Conservation (phyloP, 176 grass and related monocot species). For the Metroxylon sagu region DNA sequence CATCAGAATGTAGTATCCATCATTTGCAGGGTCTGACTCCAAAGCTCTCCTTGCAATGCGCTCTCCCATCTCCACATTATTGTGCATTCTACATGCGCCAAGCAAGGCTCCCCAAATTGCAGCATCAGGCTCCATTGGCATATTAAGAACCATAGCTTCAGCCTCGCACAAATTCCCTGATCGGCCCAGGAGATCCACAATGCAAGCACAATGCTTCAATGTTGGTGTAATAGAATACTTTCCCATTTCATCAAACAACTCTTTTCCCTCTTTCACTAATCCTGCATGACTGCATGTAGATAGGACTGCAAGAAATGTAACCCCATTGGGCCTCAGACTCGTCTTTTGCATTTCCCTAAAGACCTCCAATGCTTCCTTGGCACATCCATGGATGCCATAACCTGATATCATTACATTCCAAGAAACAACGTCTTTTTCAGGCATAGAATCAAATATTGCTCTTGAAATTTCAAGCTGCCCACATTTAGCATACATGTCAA, state of each 20-base stretch:
- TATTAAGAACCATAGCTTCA: constrained; percentile 47
- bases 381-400: constrained; percentile 61
- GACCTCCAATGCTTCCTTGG: constrained; percentile 42
- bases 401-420: constrained; percentile 84
- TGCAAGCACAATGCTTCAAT: constrained; percentile 62
- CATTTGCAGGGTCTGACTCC: constrained; percentile 46
- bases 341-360: constrained; percentile 46
- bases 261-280: constrained; percentile 43
- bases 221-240: constrained; percentile 39
- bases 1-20: constrained; percentile 60
- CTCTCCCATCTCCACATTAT: constrained; percentile 47
- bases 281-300: constrained; percentile 70
- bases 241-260: constrained; percentile 40
- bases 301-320: constrained; percentile 60
- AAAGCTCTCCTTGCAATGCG: constrained; percentile 47
- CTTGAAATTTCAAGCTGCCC: constrained; percentile 48
- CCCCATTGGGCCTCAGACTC: constrained; percentile 31
- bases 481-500: constrained; percentile 79
- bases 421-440: constrained; percentile 49
- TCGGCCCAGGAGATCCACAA: constrained; percentile 65
- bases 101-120: constrained; percentile 65
- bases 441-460: constrained; percentile 49
- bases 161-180: constrained; percentile 48
- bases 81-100: constrained; percentile 67
- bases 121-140: constrained; percentile 65